Evolutionary conservation across 495 filamentous ascomycete species (phyloP), one percentile per base, ranked within the genome.

Genomic region (Neurospora sp.): DNA sequence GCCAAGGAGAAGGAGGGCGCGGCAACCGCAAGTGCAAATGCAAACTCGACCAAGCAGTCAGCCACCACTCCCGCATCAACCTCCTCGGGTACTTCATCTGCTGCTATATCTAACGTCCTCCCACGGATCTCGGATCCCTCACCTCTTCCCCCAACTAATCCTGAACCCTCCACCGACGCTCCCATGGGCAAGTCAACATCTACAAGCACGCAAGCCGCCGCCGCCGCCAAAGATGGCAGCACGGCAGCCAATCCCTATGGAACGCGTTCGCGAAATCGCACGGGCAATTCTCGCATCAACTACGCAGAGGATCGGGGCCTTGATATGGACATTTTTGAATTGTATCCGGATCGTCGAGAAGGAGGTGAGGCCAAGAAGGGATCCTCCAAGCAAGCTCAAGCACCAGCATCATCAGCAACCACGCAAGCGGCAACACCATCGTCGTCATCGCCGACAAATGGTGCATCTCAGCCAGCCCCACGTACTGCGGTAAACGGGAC

Each of bases 301-400:
- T 99, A 99, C 82, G 96, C 96, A 40, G 96, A 99, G 83, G 96
- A 99, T 82, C 92, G 91, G 78, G 96, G 98, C 77, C 83, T 93
- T 75, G 96, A 98, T 74, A 88, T 93, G 82, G 96, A 99, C 46
- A 87, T 92, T 76, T 85, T 83, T 75, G 85, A 87, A 72, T 71
- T 74, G 40, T 79, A 89, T 88, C 74, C 82, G 78, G 82, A 86
- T 74, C 76, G 84, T 38, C 82, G 83, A 48, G 59, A 81, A 85
- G 3, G 80, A 80, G n/a, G 27, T 66, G 81, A 83, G 35, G 72
- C 83, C 71, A 89, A 87, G 80, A 85, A 86, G 40, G 77, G 77
- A 35, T 84, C 85, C 75, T 83, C 75, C 75, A 79, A 75, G 76
- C 80, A 78, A 69, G 72, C 71, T 18, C 48, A 73, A n/a, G 18